These are phyloP conservation scores for Penium margaritaceum DNA, from an alignment of 139 green algal genomes.

Conservation along the genomic window DNA sequence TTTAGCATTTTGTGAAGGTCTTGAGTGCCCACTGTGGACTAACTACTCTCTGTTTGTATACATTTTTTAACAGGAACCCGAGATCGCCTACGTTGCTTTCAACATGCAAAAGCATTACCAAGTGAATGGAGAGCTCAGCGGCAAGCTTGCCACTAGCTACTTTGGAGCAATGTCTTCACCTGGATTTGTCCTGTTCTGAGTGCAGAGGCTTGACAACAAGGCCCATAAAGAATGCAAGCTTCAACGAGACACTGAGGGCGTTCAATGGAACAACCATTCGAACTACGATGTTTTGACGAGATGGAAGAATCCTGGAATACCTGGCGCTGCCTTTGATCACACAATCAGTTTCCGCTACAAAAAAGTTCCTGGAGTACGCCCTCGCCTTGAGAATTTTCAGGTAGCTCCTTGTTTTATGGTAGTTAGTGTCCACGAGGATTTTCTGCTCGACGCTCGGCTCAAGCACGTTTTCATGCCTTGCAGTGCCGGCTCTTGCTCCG, in stretches of 20 bases:
- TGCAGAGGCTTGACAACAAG: constrained; percentile 1
- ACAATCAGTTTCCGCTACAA: constrained; percentile 18
- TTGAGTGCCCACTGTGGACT: no score
- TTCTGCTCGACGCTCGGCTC: neutral
- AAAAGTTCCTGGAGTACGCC: constrained; percentile 1
- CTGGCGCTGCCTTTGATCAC: constrained; percentile 11
- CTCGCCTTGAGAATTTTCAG: neutral
- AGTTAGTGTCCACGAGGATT: no score
- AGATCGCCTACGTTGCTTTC: neutral
- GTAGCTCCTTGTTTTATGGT: neutral
- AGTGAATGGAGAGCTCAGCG: no score
- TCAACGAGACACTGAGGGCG: neutral
- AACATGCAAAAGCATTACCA: neutral
- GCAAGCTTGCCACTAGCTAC: no score
- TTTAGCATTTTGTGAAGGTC: no score
- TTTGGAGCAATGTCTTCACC: no score
- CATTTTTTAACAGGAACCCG: constrained; percentile 1
- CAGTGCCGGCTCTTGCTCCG: constrained; percentile 14
- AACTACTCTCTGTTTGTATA: no score
- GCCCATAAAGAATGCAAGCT: constrained; percentile 7
- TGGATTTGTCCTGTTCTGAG: no score
- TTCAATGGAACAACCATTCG: constrained; percentile 8
- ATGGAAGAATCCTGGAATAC: constrained; percentile 12
- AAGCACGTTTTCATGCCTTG: no score
- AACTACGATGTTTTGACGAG: constrained; percentile 19